These are phyloP conservation scores for Chlamydomonas sp. DNA, from an alignment of 139 green algal species.

Conservation along the genomic window DNA sequence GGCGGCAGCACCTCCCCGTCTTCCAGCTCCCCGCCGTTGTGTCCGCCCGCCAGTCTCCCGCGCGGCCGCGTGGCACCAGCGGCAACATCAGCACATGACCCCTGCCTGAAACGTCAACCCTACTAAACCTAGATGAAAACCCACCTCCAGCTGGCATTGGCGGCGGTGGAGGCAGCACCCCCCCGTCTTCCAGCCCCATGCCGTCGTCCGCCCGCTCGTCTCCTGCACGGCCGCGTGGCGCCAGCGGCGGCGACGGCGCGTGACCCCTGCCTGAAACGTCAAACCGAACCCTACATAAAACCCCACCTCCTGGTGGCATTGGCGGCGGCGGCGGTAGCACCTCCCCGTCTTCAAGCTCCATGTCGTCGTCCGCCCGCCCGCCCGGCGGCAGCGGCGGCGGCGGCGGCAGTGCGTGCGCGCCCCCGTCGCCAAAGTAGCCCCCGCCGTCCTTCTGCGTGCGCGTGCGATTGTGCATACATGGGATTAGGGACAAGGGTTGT, in stretches of 20 bases:
- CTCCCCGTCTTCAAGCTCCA: constrained; percentile 50
- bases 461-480: neutral
- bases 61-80: neutral
- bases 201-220: neutral
- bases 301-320: constrained; percentile 16
- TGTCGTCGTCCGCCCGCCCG: constrained; percentile 24
- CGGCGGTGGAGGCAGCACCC: neutral
- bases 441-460: constrained; percentile 5
- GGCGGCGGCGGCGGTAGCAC: constrained; percentile 13
- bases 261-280: no score
- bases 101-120: no score
- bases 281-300: no score
- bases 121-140: no score
- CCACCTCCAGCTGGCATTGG: constrained; percentile 22
- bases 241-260: no score
- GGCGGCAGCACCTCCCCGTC: constrained; percentile 1
- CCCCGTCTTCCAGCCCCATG: constrained; percentile 12
- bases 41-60: neutral
- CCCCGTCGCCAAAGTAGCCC: constrained; percentile 30
- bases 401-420: neutral
- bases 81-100: no score
- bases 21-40: constrained; percentile 13
- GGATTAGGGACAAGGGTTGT: no score
- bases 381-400: neutral
- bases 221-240: neutral